Conservation (phyloP, 768 basidiomycete species). For the Strobilomyces echinocephalus region DNA sequence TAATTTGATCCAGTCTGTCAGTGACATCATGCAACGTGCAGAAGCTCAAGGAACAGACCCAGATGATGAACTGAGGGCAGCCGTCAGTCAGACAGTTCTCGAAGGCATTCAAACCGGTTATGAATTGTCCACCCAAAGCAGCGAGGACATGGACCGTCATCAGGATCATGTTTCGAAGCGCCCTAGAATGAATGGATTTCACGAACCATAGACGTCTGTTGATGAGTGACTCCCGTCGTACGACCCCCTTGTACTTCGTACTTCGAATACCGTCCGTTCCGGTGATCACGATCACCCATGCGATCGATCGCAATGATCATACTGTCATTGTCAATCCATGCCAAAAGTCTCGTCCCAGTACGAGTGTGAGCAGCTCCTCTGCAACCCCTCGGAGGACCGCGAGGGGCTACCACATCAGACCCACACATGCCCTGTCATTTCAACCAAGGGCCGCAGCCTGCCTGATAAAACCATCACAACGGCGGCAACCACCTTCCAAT, state of each 20-base stretch:
- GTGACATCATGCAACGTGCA: slow-evolving; percentile 61
- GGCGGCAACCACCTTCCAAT: slow-evolving; percentile 10
- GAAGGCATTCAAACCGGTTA: slow-evolving; percentile 62
- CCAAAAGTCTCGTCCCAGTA: slow-evolving; percentile 1
- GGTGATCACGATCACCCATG: slow-evolving; percentile 31
- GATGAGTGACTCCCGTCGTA: slow-evolving; percentile 1
- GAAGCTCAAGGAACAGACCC: slow-evolving; percentile 57
- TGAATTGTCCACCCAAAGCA: slow-evolving; percentile 36
- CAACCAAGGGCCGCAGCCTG: slow-evolving; percentile 23
- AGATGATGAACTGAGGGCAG: slow-evolving; percentile 58
- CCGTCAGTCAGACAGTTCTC: slow-evolving; percentile 60
- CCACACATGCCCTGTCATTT: slow-evolving; percentile 11
- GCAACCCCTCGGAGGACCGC: slow-evolving; percentile 11
- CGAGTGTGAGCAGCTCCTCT: background rate
- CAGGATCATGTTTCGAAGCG: slow-evolving; percentile 20
- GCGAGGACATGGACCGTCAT: slow-evolving; percentile 3
- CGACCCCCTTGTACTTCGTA: slow-evolving; percentile 13
- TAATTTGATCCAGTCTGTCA: slow-evolving; percentile 58
- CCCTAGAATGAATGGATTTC: slow-evolving; percentile 22
- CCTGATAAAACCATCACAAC: slow-evolving; percentile 15
- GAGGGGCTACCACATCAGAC: slow-evolving; percentile 12
- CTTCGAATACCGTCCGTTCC: slow-evolving; percentile 22
- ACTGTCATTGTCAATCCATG: slow-evolving; percentile 19
- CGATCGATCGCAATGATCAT: slow-evolving; percentile 31
- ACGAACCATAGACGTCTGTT: slow-evolving; percentile 2